These are phyloP conservation scores for Aureobasidium sp. DNA, from an alignment of 2,329 filamentous ascomycete species.

Conservation along the genomic window DNA sequence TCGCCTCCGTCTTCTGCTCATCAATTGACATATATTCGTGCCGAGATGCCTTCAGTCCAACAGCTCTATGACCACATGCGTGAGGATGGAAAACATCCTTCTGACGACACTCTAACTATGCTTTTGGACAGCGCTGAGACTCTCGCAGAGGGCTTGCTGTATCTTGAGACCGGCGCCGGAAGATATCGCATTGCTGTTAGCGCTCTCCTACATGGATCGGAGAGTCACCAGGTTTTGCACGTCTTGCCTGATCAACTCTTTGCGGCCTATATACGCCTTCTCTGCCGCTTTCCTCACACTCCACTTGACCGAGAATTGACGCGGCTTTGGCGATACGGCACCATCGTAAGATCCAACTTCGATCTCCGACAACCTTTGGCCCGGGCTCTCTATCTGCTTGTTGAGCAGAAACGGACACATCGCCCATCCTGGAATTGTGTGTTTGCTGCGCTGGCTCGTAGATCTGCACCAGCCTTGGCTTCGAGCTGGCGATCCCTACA, in stretches of 20 bases:
- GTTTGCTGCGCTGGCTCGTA: constrained; percentile 18
- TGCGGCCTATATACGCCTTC: constrained; percentile 43
- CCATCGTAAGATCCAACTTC: background rate
- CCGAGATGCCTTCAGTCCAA: constrained; percentile 50
- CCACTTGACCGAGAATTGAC: constrained; percentile 17
- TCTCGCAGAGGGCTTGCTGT: constrained; percentile 39
- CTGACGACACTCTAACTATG: constrained; percentile 37
- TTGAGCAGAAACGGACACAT: constrained; percentile 13
- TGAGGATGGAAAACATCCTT: constrained; percentile 25
- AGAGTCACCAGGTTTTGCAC: background rate
- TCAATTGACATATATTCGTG: constrained; percentile 56
- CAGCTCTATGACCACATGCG: constrained; percentile 54
- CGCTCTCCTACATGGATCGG: constrained; percentile 16
- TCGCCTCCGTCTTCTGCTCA: constrained; percentile 51
- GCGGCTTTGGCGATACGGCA: background rate
- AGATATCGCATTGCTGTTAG: background rate
- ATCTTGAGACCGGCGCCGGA: constrained; percentile 29
- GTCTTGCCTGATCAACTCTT: constrained; percentile 32
- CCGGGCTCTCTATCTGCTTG: constrained; percentile 22
- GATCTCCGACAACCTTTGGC: constrained; percentile 16
- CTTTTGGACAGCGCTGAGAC: constrained; percentile 47
- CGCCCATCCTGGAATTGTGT: constrained; percentile 20
- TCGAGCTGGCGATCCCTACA: background rate
- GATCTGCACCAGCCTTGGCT: background rate
- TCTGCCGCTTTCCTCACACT: constrained; percentile 37